Conservation (phyloP, 352 stramenopile genomes). For the Phytophthora uliginosa region DNA sequence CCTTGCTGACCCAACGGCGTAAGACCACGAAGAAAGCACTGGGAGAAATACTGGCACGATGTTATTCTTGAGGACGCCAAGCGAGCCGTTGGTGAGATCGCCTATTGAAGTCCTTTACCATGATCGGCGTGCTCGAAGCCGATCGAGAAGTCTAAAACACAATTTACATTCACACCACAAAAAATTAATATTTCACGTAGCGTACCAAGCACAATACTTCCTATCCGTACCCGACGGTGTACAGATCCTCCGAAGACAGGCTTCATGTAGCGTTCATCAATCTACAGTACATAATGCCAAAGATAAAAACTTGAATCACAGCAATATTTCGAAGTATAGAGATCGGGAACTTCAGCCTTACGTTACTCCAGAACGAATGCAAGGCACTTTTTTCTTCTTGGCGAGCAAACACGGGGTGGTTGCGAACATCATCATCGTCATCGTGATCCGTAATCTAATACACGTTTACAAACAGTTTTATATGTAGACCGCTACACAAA, state of each 20-base stretch:
- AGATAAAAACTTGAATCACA: neutral
- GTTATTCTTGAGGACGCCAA: neutral
- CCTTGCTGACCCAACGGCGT: conserved; percentile 23
- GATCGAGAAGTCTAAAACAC: conserved; percentile 3
- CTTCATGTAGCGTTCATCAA: conserved; percentile 80
- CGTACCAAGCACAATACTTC: no score
- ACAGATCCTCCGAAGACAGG: conserved; percentile 67
- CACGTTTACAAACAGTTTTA: neutral
- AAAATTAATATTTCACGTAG: neutral
- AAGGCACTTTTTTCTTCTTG: conserved; percentile 43
- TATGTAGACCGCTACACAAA: neutral
- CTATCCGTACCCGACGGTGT: conserved; percentile 25
- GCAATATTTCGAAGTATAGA: neutral
- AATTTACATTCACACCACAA: neutral
- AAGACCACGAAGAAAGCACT: neutral
- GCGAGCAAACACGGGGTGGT: conserved; percentile 31
- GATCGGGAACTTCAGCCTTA: conserved; percentile 14
- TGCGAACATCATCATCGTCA: conserved; percentile 38
- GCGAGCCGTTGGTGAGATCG: neutral
- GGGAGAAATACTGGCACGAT: neutral
- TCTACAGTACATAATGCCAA: conserved; percentile 23
- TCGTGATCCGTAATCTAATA: conserved; percentile 54
- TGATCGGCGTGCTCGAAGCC: conserved; percentile 3
- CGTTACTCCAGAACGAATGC: conserved; percentile 76
- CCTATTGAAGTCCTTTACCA: conserved; percentile 19